Percentiles rank a stretch among this genome's conserved stretches.
phyloP scores from a whole-genome alignment of 1,139 yeast genomes.

The Hansenula sp. region DNA sequence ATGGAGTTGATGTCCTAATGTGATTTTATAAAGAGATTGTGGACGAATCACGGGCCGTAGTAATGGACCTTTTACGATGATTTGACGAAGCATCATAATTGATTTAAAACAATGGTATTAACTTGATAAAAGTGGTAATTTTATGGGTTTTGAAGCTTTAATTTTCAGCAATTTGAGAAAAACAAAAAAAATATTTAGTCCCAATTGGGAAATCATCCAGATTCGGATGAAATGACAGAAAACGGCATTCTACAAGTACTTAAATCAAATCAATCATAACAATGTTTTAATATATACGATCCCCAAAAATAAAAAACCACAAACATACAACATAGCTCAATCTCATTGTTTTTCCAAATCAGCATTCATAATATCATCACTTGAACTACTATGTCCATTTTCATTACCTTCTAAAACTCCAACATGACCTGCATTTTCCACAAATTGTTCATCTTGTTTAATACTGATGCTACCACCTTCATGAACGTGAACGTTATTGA shows the following conservation, averaged over 20 bases:
- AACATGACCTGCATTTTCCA: neutral
- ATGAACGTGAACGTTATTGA: neutral
- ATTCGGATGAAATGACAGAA: too few species aligned
- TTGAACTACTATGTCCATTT: constrained; percentile 30
- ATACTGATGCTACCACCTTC: neutral
- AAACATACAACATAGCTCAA: neutral
- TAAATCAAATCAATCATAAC: neutral
- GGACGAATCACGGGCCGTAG: too few species aligned
- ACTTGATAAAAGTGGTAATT: too few species aligned
- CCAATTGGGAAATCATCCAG: too few species aligned
- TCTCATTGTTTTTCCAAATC: constrained; percentile 3
- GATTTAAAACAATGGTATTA: too few species aligned
- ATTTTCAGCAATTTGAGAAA: too few species aligned
- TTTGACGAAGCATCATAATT: too few species aligned
- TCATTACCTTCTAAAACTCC: neutral
- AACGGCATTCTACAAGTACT: too few species aligned
- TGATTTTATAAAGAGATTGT: too few species aligned
- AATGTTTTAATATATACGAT: neutral
- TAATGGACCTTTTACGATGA: too few species aligned
- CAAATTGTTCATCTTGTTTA: neutral
- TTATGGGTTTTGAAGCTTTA: too few species aligned
- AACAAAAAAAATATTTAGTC: too few species aligned
- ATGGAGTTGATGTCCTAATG: neutral
- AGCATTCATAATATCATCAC: constrained; percentile 25
- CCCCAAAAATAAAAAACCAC: neutral